Percentiles rank a stretch among this genome's conserved stretches.
Conservation (phyloP, 2,329 filamentous ascomycete genomes). For the Fusarium abutilonis region DNA sequence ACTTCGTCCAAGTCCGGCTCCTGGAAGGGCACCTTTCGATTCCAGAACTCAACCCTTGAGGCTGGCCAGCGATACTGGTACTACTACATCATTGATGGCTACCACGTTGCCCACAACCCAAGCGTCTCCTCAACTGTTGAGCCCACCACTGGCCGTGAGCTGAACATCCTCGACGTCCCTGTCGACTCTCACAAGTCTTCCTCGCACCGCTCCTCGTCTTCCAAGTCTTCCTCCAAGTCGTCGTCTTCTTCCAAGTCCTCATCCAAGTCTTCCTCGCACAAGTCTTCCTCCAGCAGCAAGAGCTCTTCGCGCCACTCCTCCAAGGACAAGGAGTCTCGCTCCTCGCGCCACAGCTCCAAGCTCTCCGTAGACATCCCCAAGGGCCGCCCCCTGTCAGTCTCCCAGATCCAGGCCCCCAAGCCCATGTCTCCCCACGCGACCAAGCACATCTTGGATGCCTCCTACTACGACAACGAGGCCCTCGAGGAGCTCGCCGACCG, state of each 20-base stretch:
- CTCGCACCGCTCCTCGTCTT: conserved; percentile 55
- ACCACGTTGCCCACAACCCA: conserved; percentile 97
- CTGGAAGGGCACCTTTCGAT: conserved; percentile 97
- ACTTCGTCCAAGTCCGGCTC: conserved; percentile 84
- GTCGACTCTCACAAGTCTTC: conserved; percentile 56
- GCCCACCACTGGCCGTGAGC: conserved; percentile 94
- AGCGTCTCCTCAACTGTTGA: conserved; percentile 88
- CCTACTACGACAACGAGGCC: conserved; percentile 77
- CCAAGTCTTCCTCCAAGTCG: conserved; percentile 52
- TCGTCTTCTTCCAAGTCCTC: conserved; percentile 54
- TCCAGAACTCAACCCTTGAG: conserved; percentile 86
- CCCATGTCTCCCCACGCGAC: conserved; percentile 89
- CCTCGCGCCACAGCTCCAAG: conserved; percentile 58
- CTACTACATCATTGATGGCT: conserved; percentile 99
- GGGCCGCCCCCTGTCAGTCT: conserved; percentile 86
- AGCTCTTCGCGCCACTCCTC: conserved; percentile 58
- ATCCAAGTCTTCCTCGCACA: conserved; percentile 54
- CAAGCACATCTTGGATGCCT: conserved; percentile 82
- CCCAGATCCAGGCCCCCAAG: conserved; percentile 90
- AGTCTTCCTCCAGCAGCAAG: conserved; percentile 46
- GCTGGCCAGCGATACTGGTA: conserved; percentile 98
- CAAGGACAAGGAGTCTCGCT: conserved; percentile 55
- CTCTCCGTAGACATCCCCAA: conserved; percentile 78
- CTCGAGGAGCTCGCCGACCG: conserved; percentile 83
- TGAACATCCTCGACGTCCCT: conserved; percentile 97